Evolutionary conservation across 306 rosid species (phyloP), one percentile per base, ranked within the genome.

Genomic region (Corylus avellana): DNA sequence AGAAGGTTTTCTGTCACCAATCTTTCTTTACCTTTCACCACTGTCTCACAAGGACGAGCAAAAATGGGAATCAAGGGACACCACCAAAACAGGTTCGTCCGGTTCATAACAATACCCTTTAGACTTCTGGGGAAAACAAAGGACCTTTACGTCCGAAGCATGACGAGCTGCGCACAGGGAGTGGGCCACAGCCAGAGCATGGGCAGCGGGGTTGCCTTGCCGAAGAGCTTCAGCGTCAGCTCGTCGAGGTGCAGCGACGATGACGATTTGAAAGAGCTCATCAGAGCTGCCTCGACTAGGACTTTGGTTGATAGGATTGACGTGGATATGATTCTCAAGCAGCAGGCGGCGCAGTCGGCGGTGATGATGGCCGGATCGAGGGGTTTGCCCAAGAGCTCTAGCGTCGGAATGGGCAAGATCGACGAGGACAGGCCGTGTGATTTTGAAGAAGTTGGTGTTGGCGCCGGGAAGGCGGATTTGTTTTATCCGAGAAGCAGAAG

Each of bases 241-340:
- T 76, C 94, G 0, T 44, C 92, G 14, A 74, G 85, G 83, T 75
- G 89, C 7, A 58, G 35, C 8, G 83, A 82, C 0, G 16, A 20
- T 37, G 91, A 92, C 8, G 98, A 93, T 81, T 89, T 67, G 25
- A 57, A 87, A 0, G 98, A 93, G 75, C 92, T 93, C 12, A 25
- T 93, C 20, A 84, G 98, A 77, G 98, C 93, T 0, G 97, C 98
- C 7, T 93, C 98, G 0, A 91, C 90, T 3, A 84, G 92, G 64
- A 88, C 87, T 66, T 25, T 85, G 79, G 85, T 56, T 7, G 76
- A 80, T 29, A 71, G 85, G 63, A 85, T 93, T 67, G 93, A 93
- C 25, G 55, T 93, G 72, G 91, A 89, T 66, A 68, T 59, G 79
- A 86, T 87, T 51, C 75, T 91, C 17, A 84, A 82, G 27, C 88